phyloP scores from a whole-genome alignment of 306 rosid genomes.

The Vicia villosa region DNA sequence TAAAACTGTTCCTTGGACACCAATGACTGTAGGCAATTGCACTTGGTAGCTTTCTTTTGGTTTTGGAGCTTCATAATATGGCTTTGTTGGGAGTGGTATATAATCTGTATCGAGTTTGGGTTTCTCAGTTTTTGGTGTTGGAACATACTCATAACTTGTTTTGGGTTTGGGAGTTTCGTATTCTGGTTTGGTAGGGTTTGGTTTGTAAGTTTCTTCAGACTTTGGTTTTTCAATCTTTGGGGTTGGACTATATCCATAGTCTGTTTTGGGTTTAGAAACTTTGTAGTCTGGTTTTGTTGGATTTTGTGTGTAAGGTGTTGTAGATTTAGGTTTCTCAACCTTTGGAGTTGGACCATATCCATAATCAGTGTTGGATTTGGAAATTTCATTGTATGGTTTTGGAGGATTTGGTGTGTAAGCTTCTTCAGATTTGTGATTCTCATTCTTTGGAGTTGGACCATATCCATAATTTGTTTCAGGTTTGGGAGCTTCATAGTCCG shows the following conservation, averaged over 20 bases:
- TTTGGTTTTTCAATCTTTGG: background rate
- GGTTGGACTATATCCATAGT: background rate
- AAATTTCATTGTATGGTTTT: background rate
- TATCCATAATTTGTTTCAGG: background rate
- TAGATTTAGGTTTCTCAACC: background rate
- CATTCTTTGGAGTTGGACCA: background rate
- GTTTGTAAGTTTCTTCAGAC: background rate
- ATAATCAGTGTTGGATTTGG: background rate
- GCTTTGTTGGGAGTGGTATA: background rate
- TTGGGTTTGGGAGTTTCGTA: background rate
- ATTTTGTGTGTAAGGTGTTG: background rate
- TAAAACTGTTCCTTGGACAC: conserved; percentile 51
- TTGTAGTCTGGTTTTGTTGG: background rate
- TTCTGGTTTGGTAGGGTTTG: background rate
- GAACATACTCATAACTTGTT: background rate
- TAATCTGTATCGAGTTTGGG: background rate
- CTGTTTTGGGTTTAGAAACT: background rate
- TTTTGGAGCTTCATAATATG: background rate
- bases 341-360: background rate
- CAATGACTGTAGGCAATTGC: conserved; percentile 29
- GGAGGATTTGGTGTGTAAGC: background rate
- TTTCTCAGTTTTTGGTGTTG: background rate
- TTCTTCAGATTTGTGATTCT: background rate
- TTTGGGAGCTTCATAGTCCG: background rate
- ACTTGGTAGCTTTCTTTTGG: conserved; percentile 26